Evolutionary conservation across 805 yeast genomes (phyloP), one percentile per base, ranked within the genome.

Genomic region (Saccharomycopsis sp.): DNA sequence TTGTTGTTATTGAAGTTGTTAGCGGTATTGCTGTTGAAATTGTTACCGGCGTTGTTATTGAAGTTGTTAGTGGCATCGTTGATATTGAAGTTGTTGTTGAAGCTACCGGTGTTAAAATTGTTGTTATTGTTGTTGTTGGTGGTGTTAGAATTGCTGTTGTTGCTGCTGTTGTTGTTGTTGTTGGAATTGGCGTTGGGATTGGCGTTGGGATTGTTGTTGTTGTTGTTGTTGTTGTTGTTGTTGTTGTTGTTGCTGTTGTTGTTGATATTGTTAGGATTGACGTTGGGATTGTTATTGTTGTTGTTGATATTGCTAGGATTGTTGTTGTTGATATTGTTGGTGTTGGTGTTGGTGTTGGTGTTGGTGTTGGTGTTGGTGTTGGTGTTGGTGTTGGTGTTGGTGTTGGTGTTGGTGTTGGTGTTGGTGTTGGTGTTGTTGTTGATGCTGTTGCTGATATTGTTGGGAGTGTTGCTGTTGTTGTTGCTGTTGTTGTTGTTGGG

Each of bases 401-500:
- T 16, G 16, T 44, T 44, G 16, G 8, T 44, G 16, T 44, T 44
- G 16, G 4, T 44, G 16, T 44, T 44, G 16, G 4, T 44, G 16
- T 48, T 59, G 64, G 16, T 51, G 64, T 47, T 55, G 63, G 40
- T 56, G 63, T 47, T 58, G 61, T 16, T 57, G 62, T 48, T 59
- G 63, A 34, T 57, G 64, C 53, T 60, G 64, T 53, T 62, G 63
- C 34, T 55, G 61, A 29, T 52, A 61, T 51, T 46, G 21, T 51
- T 40, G 29, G 16, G 37, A 34, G 15, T 34, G 9, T 34, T 52
- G 12, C 18, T 52, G 23, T 52, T 52, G 12, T 20, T 34, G 15
- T 37, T 40, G 24, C 24, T 52, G 54, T 8, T 16, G 20, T 41
- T 51, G n/a, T 20, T 20, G 44, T 15, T 21, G 15, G 15, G 18